phyloP scores from a whole-genome alignment of 108 stramenopile species.

The Stephanodiscus triporus region DNA sequence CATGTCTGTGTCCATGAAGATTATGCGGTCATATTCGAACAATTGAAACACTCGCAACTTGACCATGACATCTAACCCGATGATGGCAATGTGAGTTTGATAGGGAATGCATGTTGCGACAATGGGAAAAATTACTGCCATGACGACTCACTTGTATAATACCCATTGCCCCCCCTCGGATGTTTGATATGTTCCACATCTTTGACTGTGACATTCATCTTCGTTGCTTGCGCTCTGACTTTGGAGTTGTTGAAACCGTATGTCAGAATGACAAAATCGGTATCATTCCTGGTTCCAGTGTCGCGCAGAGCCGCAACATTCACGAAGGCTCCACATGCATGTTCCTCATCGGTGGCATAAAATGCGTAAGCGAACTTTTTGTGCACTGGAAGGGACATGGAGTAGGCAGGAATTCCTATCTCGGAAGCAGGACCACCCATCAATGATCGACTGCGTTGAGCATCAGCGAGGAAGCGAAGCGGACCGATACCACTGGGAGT shows the following conservation, averaged over 20 bases:
- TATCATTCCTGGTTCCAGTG: not conserved
- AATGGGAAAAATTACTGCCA: not conserved
- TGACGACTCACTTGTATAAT: not conserved
- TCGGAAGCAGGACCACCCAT: no score
- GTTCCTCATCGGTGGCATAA: not conserved
- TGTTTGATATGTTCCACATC: not conserved
- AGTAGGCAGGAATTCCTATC: no score
- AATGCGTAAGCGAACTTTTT: not conserved
- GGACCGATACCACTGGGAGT: no score
- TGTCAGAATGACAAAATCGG: not conserved
- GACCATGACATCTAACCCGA: slow-evolving; percentile 2
- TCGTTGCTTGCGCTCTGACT: not conserved
- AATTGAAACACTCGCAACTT: slow-evolving; percentile 1
- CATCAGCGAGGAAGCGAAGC: no score
- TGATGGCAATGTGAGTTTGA: not conserved
- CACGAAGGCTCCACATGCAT: not conserved
- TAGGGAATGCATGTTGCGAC: not conserved
- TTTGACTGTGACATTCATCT: slow-evolving; percentile 4
- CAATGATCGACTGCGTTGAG: no score
- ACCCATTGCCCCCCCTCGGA: not conserved
- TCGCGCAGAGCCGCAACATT: not conserved
- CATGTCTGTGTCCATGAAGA: slow-evolving; percentile 3
- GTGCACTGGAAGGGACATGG: not conserved
- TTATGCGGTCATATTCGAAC: not conserved
- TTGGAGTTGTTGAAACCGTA: slow-evolving; percentile 1